A percentile compares a stretch with the other conserved stretches of the same genome.
Evolutionary conservation across 1,139 yeast genomes (phyloP).

Genomic region (Magnusiomyces tetraspermus): DNA sequence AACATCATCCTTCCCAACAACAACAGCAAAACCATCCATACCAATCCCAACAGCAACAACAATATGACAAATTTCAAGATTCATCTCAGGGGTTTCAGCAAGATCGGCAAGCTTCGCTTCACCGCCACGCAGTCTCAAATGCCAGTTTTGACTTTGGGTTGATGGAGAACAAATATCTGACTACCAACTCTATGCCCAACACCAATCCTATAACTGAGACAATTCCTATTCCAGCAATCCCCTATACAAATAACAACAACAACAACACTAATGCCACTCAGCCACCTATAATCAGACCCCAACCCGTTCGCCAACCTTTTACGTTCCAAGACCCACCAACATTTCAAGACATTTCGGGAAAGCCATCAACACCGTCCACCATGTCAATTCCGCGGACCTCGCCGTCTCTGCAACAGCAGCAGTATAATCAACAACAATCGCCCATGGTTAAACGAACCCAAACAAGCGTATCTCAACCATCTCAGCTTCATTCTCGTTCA

Average conservation of each 20-base stretch:
- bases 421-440: not conserved
- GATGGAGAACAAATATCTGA: not conserved
- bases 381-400: not conserved
- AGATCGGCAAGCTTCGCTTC: not conserved
- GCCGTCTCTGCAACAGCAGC: not conserved
- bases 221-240: not conserved
- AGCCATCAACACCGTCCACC: not conserved
- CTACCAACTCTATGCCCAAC: not conserved
- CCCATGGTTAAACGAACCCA: not conserved
- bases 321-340: not conserved
- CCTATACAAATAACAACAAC: no score
- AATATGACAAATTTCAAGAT: no score
- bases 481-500: not conserved
- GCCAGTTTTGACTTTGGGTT: conserved; percentile 1
- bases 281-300: not conserved
- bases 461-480: not conserved
- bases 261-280: not conserved
- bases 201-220: not conserved
- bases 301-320: not conserved
- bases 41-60: not conserved
- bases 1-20: not conserved
- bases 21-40: not conserved
- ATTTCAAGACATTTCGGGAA: not conserved
- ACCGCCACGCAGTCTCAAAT: not conserved
- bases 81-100: not conserved